These are phyloP conservation scores for Pochonia chlamydosporia DNA, from an alignment of 2,329 filamentous ascomycete genomes.

Conservation along the genomic window DNA sequence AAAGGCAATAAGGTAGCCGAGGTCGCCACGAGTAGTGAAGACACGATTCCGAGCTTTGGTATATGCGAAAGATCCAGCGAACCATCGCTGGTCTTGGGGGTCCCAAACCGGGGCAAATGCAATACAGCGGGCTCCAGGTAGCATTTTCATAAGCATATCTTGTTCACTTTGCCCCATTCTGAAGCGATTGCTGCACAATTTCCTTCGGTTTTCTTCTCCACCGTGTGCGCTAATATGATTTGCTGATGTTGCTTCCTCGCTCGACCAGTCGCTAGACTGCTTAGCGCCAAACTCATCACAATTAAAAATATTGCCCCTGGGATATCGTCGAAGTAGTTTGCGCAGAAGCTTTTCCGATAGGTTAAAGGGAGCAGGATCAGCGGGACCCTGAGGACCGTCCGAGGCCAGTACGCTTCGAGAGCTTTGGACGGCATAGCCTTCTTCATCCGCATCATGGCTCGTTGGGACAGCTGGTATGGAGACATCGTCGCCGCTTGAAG, in stretches of 20 bases:
- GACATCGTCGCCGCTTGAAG: conserved; percentile 17
- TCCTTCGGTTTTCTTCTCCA: not conserved
- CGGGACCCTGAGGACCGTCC: conserved; percentile 23
- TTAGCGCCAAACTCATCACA: conserved; percentile 33
- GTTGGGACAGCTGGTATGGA: not conserved
- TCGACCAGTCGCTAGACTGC: conserved; percentile 23
- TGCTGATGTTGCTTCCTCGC: conserved; percentile 12
- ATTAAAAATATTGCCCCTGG: conserved; percentile 39
- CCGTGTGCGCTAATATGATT: too few relatives aligned
- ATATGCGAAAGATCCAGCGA: conserved; percentile 44
- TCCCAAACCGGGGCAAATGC: conserved; percentile 45
- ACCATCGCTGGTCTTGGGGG: conserved; percentile 38
- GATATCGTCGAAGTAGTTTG: conserved; percentile 37
- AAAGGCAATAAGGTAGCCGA: conserved; percentile 46
- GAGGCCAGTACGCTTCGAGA: conserved; percentile 27
- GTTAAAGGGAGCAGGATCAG: conserved; percentile 11
- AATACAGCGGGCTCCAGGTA: conserved; percentile 39
- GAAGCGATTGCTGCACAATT: not conserved
- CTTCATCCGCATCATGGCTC: conserved; percentile 1
- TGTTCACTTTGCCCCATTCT: conserved; percentile 15
- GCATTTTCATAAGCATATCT: conserved; percentile 23
- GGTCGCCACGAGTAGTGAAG: conserved; percentile 40
- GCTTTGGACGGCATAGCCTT: conserved; percentile 24
- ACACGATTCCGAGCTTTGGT: conserved; percentile 35
- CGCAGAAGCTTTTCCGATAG: conserved; percentile 34